phyloP scores from a whole-genome alignment of 208 protist genomes.

The Naegleria lovaniensis region DNA sequence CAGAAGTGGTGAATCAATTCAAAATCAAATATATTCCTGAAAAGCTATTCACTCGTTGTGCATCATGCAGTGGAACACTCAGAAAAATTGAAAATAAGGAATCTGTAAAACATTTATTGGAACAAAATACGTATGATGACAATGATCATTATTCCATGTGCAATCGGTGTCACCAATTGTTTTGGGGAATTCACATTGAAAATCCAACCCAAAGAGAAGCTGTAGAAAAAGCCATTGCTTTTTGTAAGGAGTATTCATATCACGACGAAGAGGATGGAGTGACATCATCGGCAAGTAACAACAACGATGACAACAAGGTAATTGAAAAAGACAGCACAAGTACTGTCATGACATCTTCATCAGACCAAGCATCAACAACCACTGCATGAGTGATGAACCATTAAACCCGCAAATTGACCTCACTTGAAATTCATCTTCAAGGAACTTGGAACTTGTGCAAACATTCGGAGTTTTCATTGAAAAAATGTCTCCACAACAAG shows the following conservation, averaged over 20 bases:
- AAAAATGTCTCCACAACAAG: not conserved
- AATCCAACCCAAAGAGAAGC: not conserved
- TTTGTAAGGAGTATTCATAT: not conserved
- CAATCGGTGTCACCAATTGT: not conserved
- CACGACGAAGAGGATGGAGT: not conserved
- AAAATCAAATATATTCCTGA: not conserved
- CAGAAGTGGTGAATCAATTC: not conserved
- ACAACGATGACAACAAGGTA: no score
- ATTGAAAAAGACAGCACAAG: no score
- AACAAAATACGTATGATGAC: not conserved
- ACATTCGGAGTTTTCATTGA: not conserved
- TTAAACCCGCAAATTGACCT: no score
- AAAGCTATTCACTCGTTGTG: not conserved
- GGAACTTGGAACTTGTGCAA: not conserved
- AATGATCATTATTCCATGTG: not conserved
- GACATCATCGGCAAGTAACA: no score
- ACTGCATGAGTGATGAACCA: no score
- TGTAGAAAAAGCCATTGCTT: not conserved
- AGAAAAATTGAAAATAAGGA: not conserved
- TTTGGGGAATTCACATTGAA: not conserved
- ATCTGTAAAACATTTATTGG: not conserved
- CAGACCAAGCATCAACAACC: no score
- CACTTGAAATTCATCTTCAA: not conserved
- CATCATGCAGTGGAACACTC: not conserved
- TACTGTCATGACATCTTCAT: no score